These are phyloP conservation scores for Russula abietina DNA, from an alignment of 768 basidiomycete genomes.

Conservation along the genomic window DNA sequence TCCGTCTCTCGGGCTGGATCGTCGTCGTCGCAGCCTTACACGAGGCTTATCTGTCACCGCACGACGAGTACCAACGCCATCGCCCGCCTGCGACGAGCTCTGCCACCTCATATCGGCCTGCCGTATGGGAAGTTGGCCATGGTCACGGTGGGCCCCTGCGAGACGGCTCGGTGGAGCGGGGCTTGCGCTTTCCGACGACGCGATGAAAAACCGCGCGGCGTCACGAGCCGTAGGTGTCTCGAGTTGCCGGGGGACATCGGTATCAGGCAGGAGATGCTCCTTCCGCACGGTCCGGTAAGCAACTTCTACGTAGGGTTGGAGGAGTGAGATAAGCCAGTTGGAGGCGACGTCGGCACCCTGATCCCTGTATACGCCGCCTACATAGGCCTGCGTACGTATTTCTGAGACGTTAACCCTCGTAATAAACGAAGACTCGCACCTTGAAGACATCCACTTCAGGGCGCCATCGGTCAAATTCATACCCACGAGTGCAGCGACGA, in stretches of 20 bases:
- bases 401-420: neutral
- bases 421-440: neutral
- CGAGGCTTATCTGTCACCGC: neutral
- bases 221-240: neutral
- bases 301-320: neutral
- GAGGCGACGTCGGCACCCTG: conserved; percentile 5
- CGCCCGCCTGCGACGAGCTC: neutral
- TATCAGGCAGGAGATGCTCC: neutral
- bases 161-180: neutral
- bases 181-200: neutral
- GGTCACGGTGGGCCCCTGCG: too few species aligned
- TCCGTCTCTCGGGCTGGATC: neutral
- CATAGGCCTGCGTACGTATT: conserved; percentile 11
- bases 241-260: neutral
- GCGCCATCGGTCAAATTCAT: neutral
- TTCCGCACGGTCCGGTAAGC: conserved; percentile 1
- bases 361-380: conserved; percentile 16
- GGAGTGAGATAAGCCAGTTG: conserved; percentile 8
- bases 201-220: neutral
- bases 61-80: neutral
- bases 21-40: neutral
- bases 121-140: neutral
- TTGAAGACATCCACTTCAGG: conserved; percentile 17
- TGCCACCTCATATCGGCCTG: neutral
- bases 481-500: neutral